Base-by-base conservation (phyloP, 2,329 filamentous ascomycete species). In the Cytospora piceicola region DNA sequence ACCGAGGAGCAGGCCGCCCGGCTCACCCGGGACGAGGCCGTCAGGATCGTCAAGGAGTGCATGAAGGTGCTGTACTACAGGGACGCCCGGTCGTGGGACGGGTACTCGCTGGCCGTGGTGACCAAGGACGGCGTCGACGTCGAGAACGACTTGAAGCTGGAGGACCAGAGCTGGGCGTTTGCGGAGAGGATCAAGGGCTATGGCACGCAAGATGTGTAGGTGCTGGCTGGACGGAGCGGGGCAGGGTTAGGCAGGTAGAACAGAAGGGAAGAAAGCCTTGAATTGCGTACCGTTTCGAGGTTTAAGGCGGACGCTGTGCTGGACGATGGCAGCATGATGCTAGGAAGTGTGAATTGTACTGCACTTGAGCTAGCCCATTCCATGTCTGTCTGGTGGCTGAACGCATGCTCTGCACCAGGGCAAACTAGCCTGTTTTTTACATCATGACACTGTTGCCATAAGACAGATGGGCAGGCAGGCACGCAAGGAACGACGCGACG, bases 21-120 rank as follows among this genome's bases (percentile, higher is more conserved):
- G 67, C 83, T 98, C 70, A 88, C 83, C 51, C 86, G 88, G 76
- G 94, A 97, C 73, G 79, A 91, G 76, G 95, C 95, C 58, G 83
- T 97, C 68, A 82, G 90, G 66, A 86, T 93, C 51, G 81, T 99
- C 75, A 91, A 91, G 82, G 91, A 97, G 81, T 97, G 93, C 80
- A 94, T 99, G 92, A 98, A 98, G 86, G 94, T 98, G 61, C 85
- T 99, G 68, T 99, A 92, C 83, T 99, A 99, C 84, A 88, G 95
- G 73, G 95, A 99, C 80, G 95, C 95, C 54, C 89, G 95, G 78
- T 96, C 92, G 81, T 81, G 95, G 80, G 93, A 97, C 80, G 85
- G 86, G 72, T 99, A 97, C 82, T 95, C 92, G 70, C 89, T 98
- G 76, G 94, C 94, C 24, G 85, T 98, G 63, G 85, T 99, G 64